A percentile compares a stretch with the other conserved stretches of the same genome.
Conservation (phyloP, 2,329 filamentous ascomycete species). For the Phoma herbarum region DNA sequence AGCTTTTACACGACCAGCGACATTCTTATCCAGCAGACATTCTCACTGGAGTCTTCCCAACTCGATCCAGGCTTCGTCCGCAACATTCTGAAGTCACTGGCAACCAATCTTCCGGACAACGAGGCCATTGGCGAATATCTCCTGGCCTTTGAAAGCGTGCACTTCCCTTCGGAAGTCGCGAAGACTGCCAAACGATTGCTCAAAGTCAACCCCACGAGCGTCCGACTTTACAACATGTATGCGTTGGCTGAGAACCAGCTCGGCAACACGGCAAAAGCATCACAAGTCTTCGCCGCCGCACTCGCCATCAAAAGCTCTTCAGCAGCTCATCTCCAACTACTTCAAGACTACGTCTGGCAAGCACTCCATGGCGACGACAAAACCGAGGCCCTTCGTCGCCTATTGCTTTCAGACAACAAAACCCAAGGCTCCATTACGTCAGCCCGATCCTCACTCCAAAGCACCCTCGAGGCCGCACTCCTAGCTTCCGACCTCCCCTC, state of each 20-base stretch:
- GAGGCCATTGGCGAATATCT: slow-evolving; percentile 72
- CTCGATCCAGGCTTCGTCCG: slow-evolving; percentile 33
- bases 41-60: slow-evolving; percentile 22
- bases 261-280: slow-evolving; percentile 66
- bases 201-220: slow-evolving; percentile 70
- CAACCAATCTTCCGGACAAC: slow-evolving; percentile 46
- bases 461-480: slow-evolving; percentile 62
- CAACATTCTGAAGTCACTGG: slow-evolving; percentile 65
- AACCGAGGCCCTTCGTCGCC: slow-evolving; percentile 41
- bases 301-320: slow-evolving; percentile 65
- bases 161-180: slow-evolving; percentile 64
- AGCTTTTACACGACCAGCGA: slow-evolving; percentile 36
- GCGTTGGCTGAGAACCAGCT: slow-evolving; percentile 73
- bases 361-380: slow-evolving; percentile 61
- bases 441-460: not conserved
- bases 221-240: slow-evolving; percentile 80
- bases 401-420: slow-evolving; percentile 36
- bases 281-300: slow-evolving; percentile 73
- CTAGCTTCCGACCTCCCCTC: slow-evolving; percentile 52
- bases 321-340: slow-evolving; percentile 61
- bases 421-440: slow-evolving; percentile 1
- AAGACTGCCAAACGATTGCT: slow-evolving; percentile 78
- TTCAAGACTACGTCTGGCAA: slow-evolving; percentile 71
- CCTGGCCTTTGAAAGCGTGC: slow-evolving; percentile 70
- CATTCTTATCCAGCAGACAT: slow-evolving; percentile 37